phyloP scores from a whole-genome alignment of 768 basidiomycete species.

The Leccinum variicolor region DNA sequence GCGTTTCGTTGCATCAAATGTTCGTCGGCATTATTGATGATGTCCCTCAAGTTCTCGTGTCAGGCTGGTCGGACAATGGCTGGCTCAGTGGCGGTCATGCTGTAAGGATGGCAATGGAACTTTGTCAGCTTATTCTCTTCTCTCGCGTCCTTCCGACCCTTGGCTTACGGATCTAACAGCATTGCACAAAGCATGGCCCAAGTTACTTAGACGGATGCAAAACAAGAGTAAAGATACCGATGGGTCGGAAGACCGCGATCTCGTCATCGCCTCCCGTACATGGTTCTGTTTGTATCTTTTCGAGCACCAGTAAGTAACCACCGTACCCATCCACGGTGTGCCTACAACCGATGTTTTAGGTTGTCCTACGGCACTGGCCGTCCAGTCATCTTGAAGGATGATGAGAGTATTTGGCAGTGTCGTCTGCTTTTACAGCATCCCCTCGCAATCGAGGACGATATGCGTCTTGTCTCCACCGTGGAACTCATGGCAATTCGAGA shows the following conservation, averaged over 20 bases:
- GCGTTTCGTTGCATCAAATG: slow-evolving; percentile 23
- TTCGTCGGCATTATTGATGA: slow-evolving; percentile 1
- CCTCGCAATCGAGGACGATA: slow-evolving; percentile 87
- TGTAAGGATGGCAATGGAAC: slow-evolving; percentile 95
- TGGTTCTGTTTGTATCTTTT: slow-evolving; percentile 95
- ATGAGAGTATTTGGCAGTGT: slow-evolving; percentile 85
- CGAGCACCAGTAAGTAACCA: slow-evolving; percentile 78
- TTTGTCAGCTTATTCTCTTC: slow-evolving; percentile 52
- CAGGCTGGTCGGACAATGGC: slow-evolving; percentile 95
- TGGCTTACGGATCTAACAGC: slow-evolving; percentile 40
- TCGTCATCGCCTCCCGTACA: slow-evolving; percentile 79
- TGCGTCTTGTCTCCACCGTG: slow-evolving; percentile 91
- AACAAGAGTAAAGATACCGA: slow-evolving; percentile 48
- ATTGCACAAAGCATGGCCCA: slow-evolving; percentile 91
- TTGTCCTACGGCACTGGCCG: slow-evolving; percentile 94
- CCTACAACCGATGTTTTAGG: slow-evolving; percentile 39
- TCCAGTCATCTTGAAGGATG: slow-evolving; percentile 88
- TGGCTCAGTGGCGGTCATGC: slow-evolving; percentile 95
- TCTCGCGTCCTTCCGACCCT: background rate
- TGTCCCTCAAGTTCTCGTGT: slow-evolving; percentile 64
- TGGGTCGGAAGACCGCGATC: slow-evolving; percentile 62
- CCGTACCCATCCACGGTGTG: background rate
- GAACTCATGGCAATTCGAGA: slow-evolving; percentile 91
- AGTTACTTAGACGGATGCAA: slow-evolving; percentile 74
- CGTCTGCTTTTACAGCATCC: slow-evolving; percentile 82